These are phyloP conservation scores for Trichophyton mentagrophytes DNA, from an alignment of 2,329 filamentous ascomycete genomes.

Conservation along the genomic window DNA sequence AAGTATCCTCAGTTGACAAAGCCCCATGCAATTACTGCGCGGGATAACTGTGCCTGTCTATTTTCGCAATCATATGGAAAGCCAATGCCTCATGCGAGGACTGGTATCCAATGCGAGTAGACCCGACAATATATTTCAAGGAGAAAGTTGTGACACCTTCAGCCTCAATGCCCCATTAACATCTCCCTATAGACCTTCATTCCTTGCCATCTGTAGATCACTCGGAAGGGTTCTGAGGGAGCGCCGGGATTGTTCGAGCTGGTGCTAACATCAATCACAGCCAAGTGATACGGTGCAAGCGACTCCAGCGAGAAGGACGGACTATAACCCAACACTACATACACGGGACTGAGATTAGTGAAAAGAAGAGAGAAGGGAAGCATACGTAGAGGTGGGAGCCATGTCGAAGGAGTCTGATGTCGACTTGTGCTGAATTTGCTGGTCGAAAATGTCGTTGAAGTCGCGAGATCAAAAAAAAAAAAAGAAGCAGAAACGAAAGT, in stretches of 20 bases:
- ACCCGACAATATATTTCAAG: constrained; percentile 61
- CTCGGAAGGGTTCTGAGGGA: constrained; percentile 12
- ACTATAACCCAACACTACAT: constrained; percentile 57
- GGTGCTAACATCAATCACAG: constrained; percentile 39
- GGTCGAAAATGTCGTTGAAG: constrained; percentile 1
- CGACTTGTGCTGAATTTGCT: constrained; percentile 17
- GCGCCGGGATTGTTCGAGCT: constrained; percentile 63
- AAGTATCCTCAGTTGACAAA: constrained; percentile 60
- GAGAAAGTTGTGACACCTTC: constrained; percentile 54
- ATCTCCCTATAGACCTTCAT: constrained; percentile 6
- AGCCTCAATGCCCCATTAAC: constrained; percentile 60
- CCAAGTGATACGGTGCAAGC: constrained; percentile 22
- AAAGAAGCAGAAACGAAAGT: constrained; percentile 17
- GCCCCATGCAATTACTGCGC: constrained; percentile 44
- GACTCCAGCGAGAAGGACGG: constrained; percentile 69
- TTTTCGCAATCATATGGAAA: constrained; percentile 19
- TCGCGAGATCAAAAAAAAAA: not conserved
- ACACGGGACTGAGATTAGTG: constrained; percentile 27
- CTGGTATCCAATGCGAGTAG: constrained; percentile 21
- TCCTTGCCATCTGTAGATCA: constrained; percentile 12
- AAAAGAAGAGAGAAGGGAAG: constrained; percentile 27
- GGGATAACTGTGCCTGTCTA: constrained; percentile 41
- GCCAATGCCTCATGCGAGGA: constrained; percentile 10
- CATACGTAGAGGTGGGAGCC: constrained; percentile 50
- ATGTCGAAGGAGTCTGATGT: constrained; percentile 40